A percentile compares a stretch with the other conserved stretches of the same genome.
These are phyloP conservation scores for Candida jianshihensis DNA, from an alignment of 805 yeast species.

Conservation along the genomic window DNA sequence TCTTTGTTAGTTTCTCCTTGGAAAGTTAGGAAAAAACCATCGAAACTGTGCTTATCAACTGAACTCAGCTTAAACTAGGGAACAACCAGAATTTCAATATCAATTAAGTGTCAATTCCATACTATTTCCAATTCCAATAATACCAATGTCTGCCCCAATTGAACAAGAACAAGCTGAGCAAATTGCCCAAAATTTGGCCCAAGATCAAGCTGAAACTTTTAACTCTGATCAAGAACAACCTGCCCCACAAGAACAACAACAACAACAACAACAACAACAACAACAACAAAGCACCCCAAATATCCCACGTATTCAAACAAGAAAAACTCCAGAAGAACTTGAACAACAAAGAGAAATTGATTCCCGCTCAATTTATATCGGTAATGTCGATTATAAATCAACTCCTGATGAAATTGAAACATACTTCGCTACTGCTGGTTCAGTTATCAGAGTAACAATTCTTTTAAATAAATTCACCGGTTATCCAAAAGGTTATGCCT, in stretches of 20 bases:
- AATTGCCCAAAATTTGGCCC: slow-evolving; percentile 4
- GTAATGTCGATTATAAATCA: slow-evolving; percentile 40
- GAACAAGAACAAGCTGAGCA: slow-evolving; percentile 7
- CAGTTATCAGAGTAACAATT: slow-evolving; percentile 45
- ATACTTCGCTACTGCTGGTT: slow-evolving; percentile 38
- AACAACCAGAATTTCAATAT: neutral
- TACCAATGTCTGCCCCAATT: neutral
- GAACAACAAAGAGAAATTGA: slow-evolving; percentile 39
- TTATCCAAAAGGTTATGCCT: slow-evolving; percentile 54
- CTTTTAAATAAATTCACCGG: slow-evolving; percentile 39
- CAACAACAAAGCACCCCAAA: neutral
- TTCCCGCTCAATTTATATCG: slow-evolving; percentile 46
- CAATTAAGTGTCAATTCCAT: neutral
- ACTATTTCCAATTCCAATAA: neutral
- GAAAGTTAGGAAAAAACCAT: no score
- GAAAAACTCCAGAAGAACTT: slow-evolving; percentile 23
- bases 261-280: neutral
- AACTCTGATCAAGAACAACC: slow-evolving; percentile 2
- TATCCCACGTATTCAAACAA: slow-evolving; percentile 1
- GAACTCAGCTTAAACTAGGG: no score
- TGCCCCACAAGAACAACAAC: neutral
- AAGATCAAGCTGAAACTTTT: slow-evolving; percentile 5
- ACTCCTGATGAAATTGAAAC: slow-evolving; percentile 46
- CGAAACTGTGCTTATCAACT: no score
- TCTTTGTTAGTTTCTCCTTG: no score